phyloP scores from a whole-genome alignment of 148 eudicot species.

The Heliosperma pusillum region DNA sequence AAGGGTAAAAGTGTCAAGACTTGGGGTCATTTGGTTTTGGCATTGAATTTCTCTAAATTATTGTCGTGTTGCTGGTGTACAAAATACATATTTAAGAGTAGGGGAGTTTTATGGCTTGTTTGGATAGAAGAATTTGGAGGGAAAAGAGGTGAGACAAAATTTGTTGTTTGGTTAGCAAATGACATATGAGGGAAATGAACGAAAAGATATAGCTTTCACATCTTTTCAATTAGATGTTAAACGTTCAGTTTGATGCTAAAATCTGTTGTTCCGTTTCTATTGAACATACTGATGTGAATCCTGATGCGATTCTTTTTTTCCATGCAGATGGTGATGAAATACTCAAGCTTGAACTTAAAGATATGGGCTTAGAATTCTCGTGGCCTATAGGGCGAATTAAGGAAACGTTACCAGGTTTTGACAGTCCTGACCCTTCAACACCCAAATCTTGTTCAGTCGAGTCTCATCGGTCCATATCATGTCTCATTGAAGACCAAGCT shows the following conservation, averaged over 20 bases:
- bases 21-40: too few species aligned
- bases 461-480: constrained; percentile 44
- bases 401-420: constrained; percentile 50
- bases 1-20: too few species aligned
- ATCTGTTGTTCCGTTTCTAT: background rate
- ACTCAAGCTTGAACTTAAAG: constrained; percentile 69
- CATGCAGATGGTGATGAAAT: constrained; percentile 44
- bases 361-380: constrained; percentile 67
- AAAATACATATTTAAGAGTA: too few species aligned
- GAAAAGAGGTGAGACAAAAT: too few species aligned
- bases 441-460: constrained; percentile 67
- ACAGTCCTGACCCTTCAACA: constrained; percentile 37
- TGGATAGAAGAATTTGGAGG: too few species aligned
- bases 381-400: constrained; percentile 69
- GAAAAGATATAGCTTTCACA: too few species aligned
- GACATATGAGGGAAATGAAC: too few species aligned
- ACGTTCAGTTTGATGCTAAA: background rate
- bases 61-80: too few species aligned
- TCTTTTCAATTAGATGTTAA: background rate
- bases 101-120: too few species aligned
- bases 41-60: too few species aligned
- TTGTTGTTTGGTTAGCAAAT: too few species aligned
- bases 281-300: too few species aligned
- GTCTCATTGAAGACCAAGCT: constrained; percentile 60
- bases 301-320: background rate